Percentiles rank a stretch among this genome's conserved stretches.
Evolutionary conservation across 495 filamentous ascomycete species (phyloP).

Genomic region (Penicillium soppii): DNA sequence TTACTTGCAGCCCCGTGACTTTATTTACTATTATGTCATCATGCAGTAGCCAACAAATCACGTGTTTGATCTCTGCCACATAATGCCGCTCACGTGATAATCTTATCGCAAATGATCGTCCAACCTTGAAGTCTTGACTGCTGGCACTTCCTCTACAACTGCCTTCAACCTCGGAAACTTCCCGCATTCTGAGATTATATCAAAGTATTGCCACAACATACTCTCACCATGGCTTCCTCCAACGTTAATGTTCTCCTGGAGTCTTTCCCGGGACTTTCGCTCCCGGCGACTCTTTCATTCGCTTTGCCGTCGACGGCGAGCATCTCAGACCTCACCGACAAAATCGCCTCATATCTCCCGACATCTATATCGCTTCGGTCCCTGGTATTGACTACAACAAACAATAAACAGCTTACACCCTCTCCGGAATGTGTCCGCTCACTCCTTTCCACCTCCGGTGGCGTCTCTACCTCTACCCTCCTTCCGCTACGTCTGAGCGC

Average conservation of each 20-base stretch:
- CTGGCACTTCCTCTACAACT: background rate
- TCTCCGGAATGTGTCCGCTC: slow-evolving; percentile 33
- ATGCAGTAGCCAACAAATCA: too few species aligned
- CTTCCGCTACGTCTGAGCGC: slow-evolving; percentile 77
- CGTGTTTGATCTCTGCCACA: too few species aligned
- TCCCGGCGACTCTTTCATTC: slow-evolving; percentile 75
- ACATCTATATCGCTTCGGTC: slow-evolving; percentile 38
- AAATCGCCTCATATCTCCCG: slow-evolving; percentile 66
- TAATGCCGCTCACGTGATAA: too few species aligned
- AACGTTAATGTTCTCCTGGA: slow-evolving; percentile 80
- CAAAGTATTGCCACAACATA: background rate
- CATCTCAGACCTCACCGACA: slow-evolving; percentile 62
- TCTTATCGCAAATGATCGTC: too few species aligned
- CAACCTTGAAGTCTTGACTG: too few species aligned
- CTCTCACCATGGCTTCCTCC: slow-evolving; percentile 31
- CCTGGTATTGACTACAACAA: slow-evolving; percentile 78
- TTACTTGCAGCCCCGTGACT: background rate
- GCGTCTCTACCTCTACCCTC: slow-evolving; percentile 57
- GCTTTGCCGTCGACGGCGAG: slow-evolving; percentile 63
- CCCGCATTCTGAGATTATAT: background rate
- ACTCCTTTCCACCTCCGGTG: slow-evolving; percentile 23
- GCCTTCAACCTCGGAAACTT: background rate
- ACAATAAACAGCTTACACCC: slow-evolving; percentile 64
- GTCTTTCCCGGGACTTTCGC: slow-evolving; percentile 76
- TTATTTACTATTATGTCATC: background rate